phyloP scores from a whole-genome alignment of 1,139 yeast genomes.

The Tardiomyces digboiensis region DNA sequence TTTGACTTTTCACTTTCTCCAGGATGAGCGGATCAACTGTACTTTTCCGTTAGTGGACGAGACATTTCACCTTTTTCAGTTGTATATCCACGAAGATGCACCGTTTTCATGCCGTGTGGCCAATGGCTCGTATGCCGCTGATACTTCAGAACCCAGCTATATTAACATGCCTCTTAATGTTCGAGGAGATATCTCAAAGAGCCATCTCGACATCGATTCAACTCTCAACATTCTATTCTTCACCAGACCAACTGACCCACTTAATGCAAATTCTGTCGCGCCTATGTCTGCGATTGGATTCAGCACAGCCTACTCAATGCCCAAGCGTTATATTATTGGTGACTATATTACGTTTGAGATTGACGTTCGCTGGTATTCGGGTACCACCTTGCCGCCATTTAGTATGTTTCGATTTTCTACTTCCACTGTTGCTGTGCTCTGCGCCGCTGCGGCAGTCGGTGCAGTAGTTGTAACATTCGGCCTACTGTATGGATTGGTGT shows the following conservation, averaged over 20 bases:
- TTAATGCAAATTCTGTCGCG: constrained; percentile 10
- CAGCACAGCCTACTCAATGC: constrained; percentile 48
- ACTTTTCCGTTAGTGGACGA: constrained; percentile 59
- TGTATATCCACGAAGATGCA: constrained; percentile 67
- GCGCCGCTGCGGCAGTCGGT: constrained; percentile 11
- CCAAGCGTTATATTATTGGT: constrained; percentile 58
- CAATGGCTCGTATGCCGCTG: too few species aligned
- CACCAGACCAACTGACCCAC: constrained; percentile 9
- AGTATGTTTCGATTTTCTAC: background rate
- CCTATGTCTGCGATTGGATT: constrained; percentile 41
- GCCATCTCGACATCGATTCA: constrained; percentile 62
- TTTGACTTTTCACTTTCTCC: constrained; percentile 42
- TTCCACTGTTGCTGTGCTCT: constrained; percentile 1
- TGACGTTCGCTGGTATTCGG: constrained; percentile 47
- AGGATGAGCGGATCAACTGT: constrained; percentile 47
- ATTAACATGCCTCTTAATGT: constrained; percentile 29
- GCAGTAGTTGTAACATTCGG: constrained; percentile 12
- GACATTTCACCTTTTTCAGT: constrained; percentile 60
- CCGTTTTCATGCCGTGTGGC: constrained; percentile 67
- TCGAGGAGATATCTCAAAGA: constrained; percentile 59
- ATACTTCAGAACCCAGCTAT: background rate
- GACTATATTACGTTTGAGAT: constrained; percentile 48
- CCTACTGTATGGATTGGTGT: constrained; percentile 13
- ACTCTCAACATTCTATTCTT: constrained; percentile 43
- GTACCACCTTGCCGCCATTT: constrained; percentile 5